These are phyloP conservation scores for Cydonia oblonga DNA, from an alignment of 331 rosid species.

Conservation along the genomic window DNA sequence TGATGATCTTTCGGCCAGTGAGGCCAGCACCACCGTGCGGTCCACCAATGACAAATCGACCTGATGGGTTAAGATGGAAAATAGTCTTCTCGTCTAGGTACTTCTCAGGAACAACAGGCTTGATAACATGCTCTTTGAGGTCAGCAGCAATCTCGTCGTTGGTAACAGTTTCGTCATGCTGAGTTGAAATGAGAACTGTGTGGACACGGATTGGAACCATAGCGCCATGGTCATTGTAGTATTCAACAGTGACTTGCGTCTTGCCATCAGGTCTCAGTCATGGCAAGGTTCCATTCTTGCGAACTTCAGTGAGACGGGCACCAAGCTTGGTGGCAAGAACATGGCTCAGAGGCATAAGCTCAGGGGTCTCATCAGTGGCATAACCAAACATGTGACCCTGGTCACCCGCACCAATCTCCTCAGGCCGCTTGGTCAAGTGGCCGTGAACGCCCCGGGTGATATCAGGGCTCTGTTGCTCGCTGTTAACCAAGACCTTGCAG, in stretches of 20 bases:
- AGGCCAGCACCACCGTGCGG: conserved; percentile 44
- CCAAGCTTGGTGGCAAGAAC: conserved; percentile 43
- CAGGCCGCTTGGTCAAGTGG: conserved; percentile 34
- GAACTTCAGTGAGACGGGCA: conserved; percentile 33
- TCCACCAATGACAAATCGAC: conserved; percentile 37
- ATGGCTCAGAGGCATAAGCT: conserved; percentile 47
- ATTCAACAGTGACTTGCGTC: conserved; percentile 42
- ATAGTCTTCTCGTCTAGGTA: conserved; percentile 38
- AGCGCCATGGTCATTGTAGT: conserved; percentile 34
- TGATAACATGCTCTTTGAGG: conserved; percentile 33
- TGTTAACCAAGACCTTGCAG: conserved; percentile 37
- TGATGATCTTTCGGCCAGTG: conserved; percentile 35
- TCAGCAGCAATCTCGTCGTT: conserved; percentile 40
- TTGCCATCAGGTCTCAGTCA: conserved; percentile 49
- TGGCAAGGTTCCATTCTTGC: conserved; percentile 32
- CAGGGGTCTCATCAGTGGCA: conserved; percentile 44
- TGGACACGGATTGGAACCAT: conserved; percentile 39
- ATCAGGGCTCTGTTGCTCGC: conserved; percentile 38
- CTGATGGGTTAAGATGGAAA: conserved; percentile 40
- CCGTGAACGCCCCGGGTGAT: conserved; percentile 30
- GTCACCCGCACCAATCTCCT: conserved; percentile 43
- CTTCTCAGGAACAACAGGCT: conserved; percentile 29
- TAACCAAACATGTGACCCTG: conserved; percentile 45
- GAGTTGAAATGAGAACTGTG: conserved; percentile 38
- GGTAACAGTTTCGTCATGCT: conserved; percentile 41